These are phyloP conservation scores for Prunus armeniaca DNA, from an alignment of 306 rosid species.

Conservation along the genomic window DNA sequence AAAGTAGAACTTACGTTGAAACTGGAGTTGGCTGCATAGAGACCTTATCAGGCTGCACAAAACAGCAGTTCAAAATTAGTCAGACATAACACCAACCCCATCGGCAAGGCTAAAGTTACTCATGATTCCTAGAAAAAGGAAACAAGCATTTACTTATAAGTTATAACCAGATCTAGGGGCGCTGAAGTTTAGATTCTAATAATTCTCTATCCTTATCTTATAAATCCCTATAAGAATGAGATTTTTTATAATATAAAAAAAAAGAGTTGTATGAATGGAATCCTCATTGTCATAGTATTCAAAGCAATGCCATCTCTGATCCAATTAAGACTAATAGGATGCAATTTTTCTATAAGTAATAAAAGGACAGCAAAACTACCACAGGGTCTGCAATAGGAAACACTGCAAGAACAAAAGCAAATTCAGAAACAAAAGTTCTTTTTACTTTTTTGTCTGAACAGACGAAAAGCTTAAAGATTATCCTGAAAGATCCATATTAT, in stretches of 20 bases:
- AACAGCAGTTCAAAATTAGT: slow-evolving; percentile 1
- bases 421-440: background rate
- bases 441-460: background rate
- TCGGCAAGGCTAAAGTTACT: background rate
- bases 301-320: background rate
- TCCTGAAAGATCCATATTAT: background rate
- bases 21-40: slow-evolving; percentile 74
- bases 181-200: background rate
- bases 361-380: background rate
- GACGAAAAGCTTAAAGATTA: background rate
- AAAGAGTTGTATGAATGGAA: background rate
- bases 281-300: background rate
- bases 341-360: background rate
- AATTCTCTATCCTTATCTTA: background rate
- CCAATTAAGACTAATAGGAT: background rate
- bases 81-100: background rate
- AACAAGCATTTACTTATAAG: background rate
- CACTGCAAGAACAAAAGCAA: background rate
- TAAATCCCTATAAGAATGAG: background rate
- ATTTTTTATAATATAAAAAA: background rate
- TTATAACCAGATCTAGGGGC: background rate
- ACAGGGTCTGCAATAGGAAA: background rate
- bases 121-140: background rate
- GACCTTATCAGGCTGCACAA: slow-evolving; percentile 71
- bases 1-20: slow-evolving; percentile 67